phyloP scores from a whole-genome alignment of 2,329 filamentous ascomycete species.

The Coniochaeta sp. region DNA sequence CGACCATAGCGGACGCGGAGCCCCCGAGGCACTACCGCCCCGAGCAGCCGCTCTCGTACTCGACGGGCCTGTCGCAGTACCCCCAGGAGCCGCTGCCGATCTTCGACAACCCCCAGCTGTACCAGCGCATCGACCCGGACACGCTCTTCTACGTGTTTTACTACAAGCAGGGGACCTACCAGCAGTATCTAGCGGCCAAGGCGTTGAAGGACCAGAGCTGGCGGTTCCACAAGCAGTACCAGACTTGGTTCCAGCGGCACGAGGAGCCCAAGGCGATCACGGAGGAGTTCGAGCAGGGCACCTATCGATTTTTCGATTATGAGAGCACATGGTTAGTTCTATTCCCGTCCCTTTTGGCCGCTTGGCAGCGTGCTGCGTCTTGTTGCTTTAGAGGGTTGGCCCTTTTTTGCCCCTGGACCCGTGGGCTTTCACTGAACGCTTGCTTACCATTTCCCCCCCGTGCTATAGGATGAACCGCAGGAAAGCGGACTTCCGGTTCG shows the following conservation, averaged over 20 bases:
- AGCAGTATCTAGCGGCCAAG: conserved; percentile 92
- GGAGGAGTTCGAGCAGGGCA: conserved; percentile 97
- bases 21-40: conserved; percentile 79
- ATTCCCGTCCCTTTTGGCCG: background rate
- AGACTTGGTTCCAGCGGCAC: conserved; percentile 98
- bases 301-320: conserved; percentile 98
- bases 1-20: conserved; percentile 73
- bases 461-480: conserved; percentile 88
- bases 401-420: background rate
- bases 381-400: background rate
- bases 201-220: conserved; percentile 98
- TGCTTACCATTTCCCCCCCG: background rate
- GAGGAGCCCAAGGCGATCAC: conserved; percentile 98
- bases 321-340: conserved; percentile 90
- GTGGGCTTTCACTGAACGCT: too few species aligned
- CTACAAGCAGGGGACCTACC: conserved; percentile 92
- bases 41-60: conserved; percentile 64
- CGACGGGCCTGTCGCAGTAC: conserved; percentile 56
- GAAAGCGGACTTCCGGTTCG: conserved; percentile 97
- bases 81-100: conserved; percentile 88
- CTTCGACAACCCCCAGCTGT: conserved; percentile 85
- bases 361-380: background rate
- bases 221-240: conserved; percentile 99
- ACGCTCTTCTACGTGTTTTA: conserved; percentile 99
- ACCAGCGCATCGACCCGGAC: conserved; percentile 85